Conservation (phyloP, 2,329 filamentous ascomycete genomes). For the Botrytis pseudocinerea region DNA sequence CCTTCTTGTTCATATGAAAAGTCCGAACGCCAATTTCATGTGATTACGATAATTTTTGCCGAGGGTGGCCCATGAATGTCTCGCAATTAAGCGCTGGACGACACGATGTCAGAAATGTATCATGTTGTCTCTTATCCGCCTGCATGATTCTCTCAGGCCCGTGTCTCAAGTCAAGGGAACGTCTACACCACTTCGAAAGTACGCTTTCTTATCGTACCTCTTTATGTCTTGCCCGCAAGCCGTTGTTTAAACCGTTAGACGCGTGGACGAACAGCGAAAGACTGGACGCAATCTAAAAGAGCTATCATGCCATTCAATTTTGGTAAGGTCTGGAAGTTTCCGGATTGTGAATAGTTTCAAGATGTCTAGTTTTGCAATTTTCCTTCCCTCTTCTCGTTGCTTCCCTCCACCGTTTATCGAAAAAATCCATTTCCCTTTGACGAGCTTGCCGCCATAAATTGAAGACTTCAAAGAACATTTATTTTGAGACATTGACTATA, state of each 20-base stretch:
- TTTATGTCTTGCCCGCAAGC: not conserved
- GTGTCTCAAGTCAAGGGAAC: conserved; percentile 3
- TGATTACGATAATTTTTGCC: not conserved
- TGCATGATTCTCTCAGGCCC: conserved; percentile 1
- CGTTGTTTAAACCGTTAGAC: conserved; percentile 1
- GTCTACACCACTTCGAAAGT: not conserved
- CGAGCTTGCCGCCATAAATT: conserved; percentile 6
- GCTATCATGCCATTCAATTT: not conserved
- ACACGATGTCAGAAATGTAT: not conserved
- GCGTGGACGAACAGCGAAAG: not conserved
- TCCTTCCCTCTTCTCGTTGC: not conserved
- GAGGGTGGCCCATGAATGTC: conserved; percentile 13
- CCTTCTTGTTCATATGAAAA: not conserved
- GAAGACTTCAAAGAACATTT: not conserved
- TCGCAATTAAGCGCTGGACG: conserved; percentile 5
- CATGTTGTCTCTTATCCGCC: not conserved
- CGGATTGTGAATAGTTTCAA: not conserved
- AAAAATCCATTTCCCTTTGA: not conserved
- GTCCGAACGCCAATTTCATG: not conserved
- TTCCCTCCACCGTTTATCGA: not conserved
- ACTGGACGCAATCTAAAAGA: not conserved
- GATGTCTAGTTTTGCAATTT: not conserved
- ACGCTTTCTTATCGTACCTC: not conserved
- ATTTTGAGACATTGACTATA: not conserved
- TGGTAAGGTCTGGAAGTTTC: not conserved